Conservation (phyloP, 805 yeast genomes). For the Monosporozyma siamensis region DNA sequence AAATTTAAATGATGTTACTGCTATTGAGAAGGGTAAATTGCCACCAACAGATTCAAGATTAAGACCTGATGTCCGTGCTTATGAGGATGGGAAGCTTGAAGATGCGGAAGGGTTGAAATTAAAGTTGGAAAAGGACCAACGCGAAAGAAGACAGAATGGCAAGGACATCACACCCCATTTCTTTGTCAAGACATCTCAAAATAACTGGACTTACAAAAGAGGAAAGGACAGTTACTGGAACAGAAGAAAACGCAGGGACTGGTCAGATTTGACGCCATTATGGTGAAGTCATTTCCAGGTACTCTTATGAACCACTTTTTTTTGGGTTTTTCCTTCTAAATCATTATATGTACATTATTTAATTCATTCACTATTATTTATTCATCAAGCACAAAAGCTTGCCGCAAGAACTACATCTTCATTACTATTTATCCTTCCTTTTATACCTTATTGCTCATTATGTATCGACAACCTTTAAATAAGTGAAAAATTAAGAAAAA, state of each 20-base stretch:
- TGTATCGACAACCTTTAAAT: neutral
- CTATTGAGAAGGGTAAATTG: slow-evolving; percentile 49
- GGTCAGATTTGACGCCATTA: slow-evolving; percentile 46
- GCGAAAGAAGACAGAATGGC: slow-evolving; percentile 57
- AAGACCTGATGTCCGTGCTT: slow-evolving; percentile 74
- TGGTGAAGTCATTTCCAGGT: slow-evolving; percentile 38
- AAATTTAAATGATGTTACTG: slow-evolving; percentile 68
- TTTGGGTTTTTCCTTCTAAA: neutral
- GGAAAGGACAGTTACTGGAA: slow-evolving; percentile 74
- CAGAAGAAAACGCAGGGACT: slow-evolving; percentile 52
- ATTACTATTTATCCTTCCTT: too few species aligned
- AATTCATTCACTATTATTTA: neutral
- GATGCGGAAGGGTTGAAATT: slow-evolving; percentile 65
- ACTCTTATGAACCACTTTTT: neutral
- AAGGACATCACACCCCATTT: slow-evolving; percentile 50
- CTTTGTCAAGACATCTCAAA: slow-evolving; percentile 39
- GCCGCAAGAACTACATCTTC: neutral
- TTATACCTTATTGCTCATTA: neutral
- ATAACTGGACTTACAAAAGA: slow-evolving; percentile 44
- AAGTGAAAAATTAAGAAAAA: neutral
- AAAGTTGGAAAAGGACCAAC: slow-evolving; percentile 67
- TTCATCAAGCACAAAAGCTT: neutral
- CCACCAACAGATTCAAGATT: slow-evolving; percentile 86
- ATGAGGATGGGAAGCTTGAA: slow-evolving; percentile 60
- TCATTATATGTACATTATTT: neutral